phyloP scores from a whole-genome alignment of 2,329 filamentous ascomycete genomes.

The Ophiobolus disseminans region DNA sequence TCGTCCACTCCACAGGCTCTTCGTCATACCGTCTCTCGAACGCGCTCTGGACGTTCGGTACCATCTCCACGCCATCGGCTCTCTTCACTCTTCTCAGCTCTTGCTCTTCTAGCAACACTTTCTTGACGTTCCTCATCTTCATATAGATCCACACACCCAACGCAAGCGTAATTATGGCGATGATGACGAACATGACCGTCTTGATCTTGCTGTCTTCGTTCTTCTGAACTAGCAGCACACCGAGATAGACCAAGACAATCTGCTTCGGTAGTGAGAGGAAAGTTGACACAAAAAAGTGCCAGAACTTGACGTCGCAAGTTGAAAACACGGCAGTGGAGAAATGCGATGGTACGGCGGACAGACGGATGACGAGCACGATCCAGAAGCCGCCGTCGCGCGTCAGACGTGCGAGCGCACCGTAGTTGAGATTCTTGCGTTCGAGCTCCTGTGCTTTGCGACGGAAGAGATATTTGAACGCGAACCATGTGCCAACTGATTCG shows the following conservation, averaged over 20 bases:
- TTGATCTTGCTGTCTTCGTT: slow-evolving; percentile 33
- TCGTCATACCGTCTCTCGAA: slow-evolving; percentile 29
- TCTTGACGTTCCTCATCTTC: slow-evolving; percentile 45
- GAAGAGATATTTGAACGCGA: slow-evolving; percentile 43
- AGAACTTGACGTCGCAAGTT: slow-evolving; percentile 48
- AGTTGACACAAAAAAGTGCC: slow-evolving; percentile 44
- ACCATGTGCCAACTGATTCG: slow-evolving; percentile 43
- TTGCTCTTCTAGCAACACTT: slow-evolving; percentile 43
- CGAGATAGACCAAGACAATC: slow-evolving; percentile 46
- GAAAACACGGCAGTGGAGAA: slow-evolving; percentile 47
- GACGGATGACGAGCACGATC: slow-evolving; percentile 44
- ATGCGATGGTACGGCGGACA: slow-evolving; percentile 44
- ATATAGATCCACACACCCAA: slow-evolving; percentile 44
- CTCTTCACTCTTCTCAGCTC: slow-evolving; percentile 28
- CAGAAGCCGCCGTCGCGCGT: slow-evolving; percentile 45
- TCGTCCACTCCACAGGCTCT: slow-evolving; percentile 22
- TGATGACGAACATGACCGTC: slow-evolving; percentile 39
- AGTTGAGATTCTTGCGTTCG: slow-evolving; percentile 46
- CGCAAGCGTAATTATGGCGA: slow-evolving; percentile 38
- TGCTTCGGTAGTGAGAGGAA: slow-evolving; percentile 45
- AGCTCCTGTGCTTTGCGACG: slow-evolving; percentile 39
- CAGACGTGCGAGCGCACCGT: slow-evolving; percentile 44
- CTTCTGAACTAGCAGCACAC: slow-evolving; percentile 40
- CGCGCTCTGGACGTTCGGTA: slow-evolving; percentile 24
- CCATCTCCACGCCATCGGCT: slow-evolving; percentile 22